Percentiles rank a stretch among this genome's conserved stretches.
These are phyloP conservation scores for Wickerhamomyces bisporus DNA, from an alignment of 805 yeast species.

Conservation along the genomic window DNA sequence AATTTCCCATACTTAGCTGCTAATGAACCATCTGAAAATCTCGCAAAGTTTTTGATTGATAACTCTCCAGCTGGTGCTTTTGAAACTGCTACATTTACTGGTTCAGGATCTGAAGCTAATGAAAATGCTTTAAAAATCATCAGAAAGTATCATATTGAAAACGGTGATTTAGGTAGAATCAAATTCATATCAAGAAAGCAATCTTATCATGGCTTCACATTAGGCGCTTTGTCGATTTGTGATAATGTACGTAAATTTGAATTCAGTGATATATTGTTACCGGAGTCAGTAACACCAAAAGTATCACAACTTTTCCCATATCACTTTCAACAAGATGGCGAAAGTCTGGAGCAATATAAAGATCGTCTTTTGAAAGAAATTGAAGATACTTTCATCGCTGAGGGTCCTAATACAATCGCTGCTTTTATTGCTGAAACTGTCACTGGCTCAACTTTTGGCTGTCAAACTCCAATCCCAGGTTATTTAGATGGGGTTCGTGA, in stretches of 20 bases:
- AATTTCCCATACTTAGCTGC: slow-evolving; percentile 29
- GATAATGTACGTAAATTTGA: slow-evolving; percentile 34
- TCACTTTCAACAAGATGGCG: slow-evolving; percentile 23
- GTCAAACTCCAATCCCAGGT: slow-evolving; percentile 37
- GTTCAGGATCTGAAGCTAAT: slow-evolving; percentile 63
- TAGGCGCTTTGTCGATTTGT: slow-evolving; percentile 40
- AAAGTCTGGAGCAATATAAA: slow-evolving; percentile 36
- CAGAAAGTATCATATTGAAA: slow-evolving; percentile 39
- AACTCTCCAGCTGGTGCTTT: slow-evolving; percentile 41
- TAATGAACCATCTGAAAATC: slow-evolving; percentile 35
- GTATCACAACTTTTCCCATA: slow-evolving; percentile 26
- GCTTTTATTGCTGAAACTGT: slow-evolving; percentile 43
- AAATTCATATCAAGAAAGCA: slow-evolving; percentile 40
- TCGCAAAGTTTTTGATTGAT: slow-evolving; percentile 38
- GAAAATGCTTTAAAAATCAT: slow-evolving; percentile 61
- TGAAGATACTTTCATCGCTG: slow-evolving; percentile 35
- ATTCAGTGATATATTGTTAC: slow-evolving; percentile 26
- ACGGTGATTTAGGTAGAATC: slow-evolving; percentile 36
- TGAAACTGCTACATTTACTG: slow-evolving; percentile 40
- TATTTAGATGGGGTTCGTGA: slow-evolving; percentile 41
- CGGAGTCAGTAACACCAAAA: slow-evolving; percentile 22
- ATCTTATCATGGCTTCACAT: slow-evolving; percentile 46
- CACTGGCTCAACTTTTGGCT: slow-evolving; percentile 43
- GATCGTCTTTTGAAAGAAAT: slow-evolving; percentile 34
- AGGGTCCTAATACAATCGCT: slow-evolving; percentile 39